These are phyloP conservation scores for Coemansia sp. DNA, from an alignment of 192 early-diverging fungal genomes.

Conservation along the genomic window DNA sequence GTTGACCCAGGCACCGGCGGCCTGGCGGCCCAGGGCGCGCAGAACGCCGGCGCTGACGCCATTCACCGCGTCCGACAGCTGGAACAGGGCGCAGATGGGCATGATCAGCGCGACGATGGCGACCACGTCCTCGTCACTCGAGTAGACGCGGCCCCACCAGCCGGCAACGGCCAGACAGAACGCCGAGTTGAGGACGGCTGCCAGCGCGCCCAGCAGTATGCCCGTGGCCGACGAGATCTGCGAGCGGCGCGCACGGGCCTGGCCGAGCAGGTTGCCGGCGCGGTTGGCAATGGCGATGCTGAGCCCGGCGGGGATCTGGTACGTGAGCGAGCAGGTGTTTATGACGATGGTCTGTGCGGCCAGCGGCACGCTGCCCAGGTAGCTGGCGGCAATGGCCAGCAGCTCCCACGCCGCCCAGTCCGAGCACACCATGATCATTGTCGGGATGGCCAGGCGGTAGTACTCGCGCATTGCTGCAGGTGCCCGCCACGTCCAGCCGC, in stretches of 20 bases:
- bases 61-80: conserved; percentile 57
- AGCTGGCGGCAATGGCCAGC: conserved; percentile 48
- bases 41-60: conserved; percentile 56
- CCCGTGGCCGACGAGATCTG: conserved; percentile 31
- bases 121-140: conserved; percentile 63
- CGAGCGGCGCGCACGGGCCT: conserved; percentile 33
- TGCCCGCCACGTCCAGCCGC: conserved; percentile 55
- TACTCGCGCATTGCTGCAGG: conserved; percentile 47
- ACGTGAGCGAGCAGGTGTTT: conserved; percentile 50
- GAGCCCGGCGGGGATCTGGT: conserved; percentile 53
- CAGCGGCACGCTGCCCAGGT: conserved; percentile 53
- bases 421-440: conserved; percentile 67
- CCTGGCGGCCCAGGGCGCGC: conserved; percentile 52
- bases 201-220: conserved; percentile 6
- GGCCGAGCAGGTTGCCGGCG: conserved; percentile 52
- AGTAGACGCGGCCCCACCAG: conserved; percentile 57
- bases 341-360: conserved; percentile 56
- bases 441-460: conserved; percentile 63
- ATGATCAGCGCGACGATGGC: conserved; percentile 64
- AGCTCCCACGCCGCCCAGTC: conserved; percentile 59
- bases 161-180: conserved; percentile 18
- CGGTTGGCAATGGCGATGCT: conserved; percentile 53
- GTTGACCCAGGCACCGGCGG: conserved; percentile 51
- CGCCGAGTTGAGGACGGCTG: conserved; percentile 17
- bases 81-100: conserved; percentile 74